phyloP scores from a whole-genome alignment of 2,329 filamentous ascomycete species.

The Pseudogymnoascus destructans region DNA sequence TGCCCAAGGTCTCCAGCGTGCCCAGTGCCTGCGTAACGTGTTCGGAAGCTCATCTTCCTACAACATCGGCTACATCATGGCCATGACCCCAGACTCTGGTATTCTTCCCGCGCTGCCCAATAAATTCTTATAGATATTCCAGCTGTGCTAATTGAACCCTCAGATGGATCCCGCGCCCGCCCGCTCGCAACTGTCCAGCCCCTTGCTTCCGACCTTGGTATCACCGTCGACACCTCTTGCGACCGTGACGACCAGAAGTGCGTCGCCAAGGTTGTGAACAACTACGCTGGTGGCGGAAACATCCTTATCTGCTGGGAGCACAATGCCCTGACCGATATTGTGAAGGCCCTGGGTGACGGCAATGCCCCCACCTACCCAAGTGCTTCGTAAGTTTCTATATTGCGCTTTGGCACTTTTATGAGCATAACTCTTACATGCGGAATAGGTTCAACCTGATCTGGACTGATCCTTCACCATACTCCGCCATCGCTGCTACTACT shows the following conservation, averaged over 20 bases:
- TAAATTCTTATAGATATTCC: background rate
- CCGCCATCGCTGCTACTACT: constrained; percentile 31
- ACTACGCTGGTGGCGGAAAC: constrained; percentile 38
- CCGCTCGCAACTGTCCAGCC: constrained; percentile 45
- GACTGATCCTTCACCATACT: constrained; percentile 40
- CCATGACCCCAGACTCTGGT: constrained; percentile 38
- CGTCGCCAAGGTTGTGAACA: constrained; percentile 36
- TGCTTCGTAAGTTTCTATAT: constrained; percentile 27
- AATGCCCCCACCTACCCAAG: constrained; percentile 38
- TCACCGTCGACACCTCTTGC: constrained; percentile 42
- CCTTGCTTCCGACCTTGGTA: constrained; percentile 40
- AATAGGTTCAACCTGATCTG: constrained; percentile 41
- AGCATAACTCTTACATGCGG: background rate
- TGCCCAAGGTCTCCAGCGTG: constrained; percentile 38
- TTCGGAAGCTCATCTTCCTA: constrained; percentile 40
- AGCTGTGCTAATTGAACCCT: background rate
- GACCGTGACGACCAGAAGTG: constrained; percentile 42
- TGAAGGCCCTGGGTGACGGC: constrained; percentile 36
- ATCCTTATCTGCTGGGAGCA: constrained; percentile 52
- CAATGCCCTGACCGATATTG: constrained; percentile 38
- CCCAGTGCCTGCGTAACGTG: constrained; percentile 44
- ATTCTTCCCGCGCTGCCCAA: constrained; percentile 9
- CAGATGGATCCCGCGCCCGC: constrained; percentile 38
- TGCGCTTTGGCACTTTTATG: constrained; percentile 8
- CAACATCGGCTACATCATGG: constrained; percentile 46